Percentiles rank a stretch among this genome's conserved stretches.
These are phyloP conservation scores for Debaryomyces robertsiae DNA, from an alignment of 1,139 yeast genomes.

Conservation along the genomic window DNA sequence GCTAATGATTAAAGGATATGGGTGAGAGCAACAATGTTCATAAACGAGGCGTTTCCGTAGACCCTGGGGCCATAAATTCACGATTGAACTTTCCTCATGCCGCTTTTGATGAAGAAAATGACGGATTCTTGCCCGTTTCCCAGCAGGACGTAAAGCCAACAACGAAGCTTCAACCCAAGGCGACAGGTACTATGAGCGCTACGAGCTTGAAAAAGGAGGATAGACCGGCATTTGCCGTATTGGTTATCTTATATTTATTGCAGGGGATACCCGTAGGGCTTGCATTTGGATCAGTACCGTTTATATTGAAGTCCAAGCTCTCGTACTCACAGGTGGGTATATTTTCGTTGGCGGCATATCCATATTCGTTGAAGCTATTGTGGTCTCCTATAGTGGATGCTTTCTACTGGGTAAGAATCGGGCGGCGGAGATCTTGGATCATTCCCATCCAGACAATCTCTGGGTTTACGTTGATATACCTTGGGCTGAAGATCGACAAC, in stretches of 20 bases:
- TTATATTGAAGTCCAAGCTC: constrained; percentile 75
- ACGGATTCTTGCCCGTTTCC: constrained; percentile 39
- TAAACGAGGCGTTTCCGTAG: constrained; percentile 7
- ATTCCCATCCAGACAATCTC: constrained; percentile 85
- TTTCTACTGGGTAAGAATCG: constrained; percentile 63
- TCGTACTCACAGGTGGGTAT: constrained; percentile 91
- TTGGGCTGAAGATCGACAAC: constrained; percentile 63
- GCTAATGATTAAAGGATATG: too few relatives aligned
- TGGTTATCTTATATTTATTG: constrained; percentile 72
- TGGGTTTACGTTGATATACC: constrained; percentile 62
- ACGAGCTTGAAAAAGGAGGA: constrained; percentile 45
- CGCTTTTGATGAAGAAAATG: constrained; percentile 35
- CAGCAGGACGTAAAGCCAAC: constrained; percentile 25
- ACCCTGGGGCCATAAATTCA: constrained; percentile 16
- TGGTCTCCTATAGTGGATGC: constrained; percentile 99
- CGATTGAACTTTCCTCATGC: constrained; percentile 25
- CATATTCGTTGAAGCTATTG: constrained; percentile 84
- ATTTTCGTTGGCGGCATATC: constrained; percentile 90
- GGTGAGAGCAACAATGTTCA: constrained; percentile 8
- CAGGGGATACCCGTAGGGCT: constrained; percentile 97
- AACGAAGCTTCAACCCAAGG: constrained; percentile 14
- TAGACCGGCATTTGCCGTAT: constrained; percentile 69
- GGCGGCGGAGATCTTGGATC: constrained; percentile 92
- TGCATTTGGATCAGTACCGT: constrained; percentile 96
- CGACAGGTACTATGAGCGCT: constrained; percentile 2